Base-by-base conservation (phyloP, 192 early-diverging fungal genomes). In the Linnemannia schmuckeri region DNA sequence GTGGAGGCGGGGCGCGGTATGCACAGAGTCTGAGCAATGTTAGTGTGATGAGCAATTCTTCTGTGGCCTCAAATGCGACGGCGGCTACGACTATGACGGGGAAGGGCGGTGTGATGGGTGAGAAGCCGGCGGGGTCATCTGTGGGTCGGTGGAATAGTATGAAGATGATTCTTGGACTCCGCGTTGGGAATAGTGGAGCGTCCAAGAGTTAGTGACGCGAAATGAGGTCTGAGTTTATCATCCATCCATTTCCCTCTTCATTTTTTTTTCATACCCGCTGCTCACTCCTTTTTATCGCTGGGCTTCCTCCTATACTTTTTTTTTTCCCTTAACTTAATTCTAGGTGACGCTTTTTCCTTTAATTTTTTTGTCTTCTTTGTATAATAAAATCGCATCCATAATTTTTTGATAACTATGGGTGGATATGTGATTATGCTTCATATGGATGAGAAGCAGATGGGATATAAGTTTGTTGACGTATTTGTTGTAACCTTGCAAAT, bases 161-260 rank as follows among this genome's bases (percentile, higher is more conserved):
- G 83, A 86, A 86, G 70, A 74, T 49, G 44, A 86, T 86, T 33
- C 55, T 86, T 46, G 83, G 83, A 38, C 70, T 86, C 10, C 78
- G 83, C 1, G 83, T 79, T 24, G 83, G 83, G 1, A 78, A 86
- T 27, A 38, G 82, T 57, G 46, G 46, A 8, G 17, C 49, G 4
- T 52, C 49, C 49, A 52, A 52, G 49, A 52, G 18, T 52, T 52
- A 52, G 18, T 17, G 49, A 10, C 44, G 9, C 13, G 44, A 15
- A 15, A 15, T 46, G 44, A 46, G 0, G 13, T 15, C 44, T 10
- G 44, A 46, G 42, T 10, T 10, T 10, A 44, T 44, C 37, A 37
- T 44, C 42, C 42, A 6, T 46, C 13, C 13, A 46, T 3, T 10
- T 13, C 44, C 3, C 12, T 15, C 2, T 46, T 46, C 13, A 15